These are phyloP conservation scores for Rusavskia elegans DNA, from an alignment of 495 filamentous ascomycete species.

Conservation along the genomic window DNA sequence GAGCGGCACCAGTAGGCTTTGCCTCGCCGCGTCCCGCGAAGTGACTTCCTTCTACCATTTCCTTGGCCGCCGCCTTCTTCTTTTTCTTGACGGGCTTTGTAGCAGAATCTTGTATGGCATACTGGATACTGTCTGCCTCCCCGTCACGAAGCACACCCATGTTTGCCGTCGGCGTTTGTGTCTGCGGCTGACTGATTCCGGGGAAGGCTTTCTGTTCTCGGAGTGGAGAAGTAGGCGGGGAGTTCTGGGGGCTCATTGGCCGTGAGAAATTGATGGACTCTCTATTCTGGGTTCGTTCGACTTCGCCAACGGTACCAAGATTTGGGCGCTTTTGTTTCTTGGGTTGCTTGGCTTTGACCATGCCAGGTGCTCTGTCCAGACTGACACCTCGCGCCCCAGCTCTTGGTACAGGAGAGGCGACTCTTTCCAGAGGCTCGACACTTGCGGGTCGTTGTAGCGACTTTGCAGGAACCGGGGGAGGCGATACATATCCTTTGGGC, in stretches of 20 bases:
- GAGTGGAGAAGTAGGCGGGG: constrained; percentile 18
- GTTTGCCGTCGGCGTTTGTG: background rate
- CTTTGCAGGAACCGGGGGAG: constrained; percentile 11
- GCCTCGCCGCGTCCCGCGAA: constrained; percentile 19
- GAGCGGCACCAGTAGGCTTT: constrained; percentile 22
- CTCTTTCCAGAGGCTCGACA: constrained; percentile 34
- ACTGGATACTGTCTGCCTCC: constrained; percentile 19
- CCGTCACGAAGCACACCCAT: constrained; percentile 11
- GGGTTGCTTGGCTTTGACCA: constrained; percentile 4
- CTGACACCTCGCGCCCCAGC: constrained; percentile 25
- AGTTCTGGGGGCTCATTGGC: constrained; percentile 41
- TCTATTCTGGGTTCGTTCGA: constrained; percentile 42
- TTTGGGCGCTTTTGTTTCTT: constrained; percentile 9
- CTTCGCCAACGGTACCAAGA: constrained; percentile 26
- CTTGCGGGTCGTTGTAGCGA: constrained; percentile 34
- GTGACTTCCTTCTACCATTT: constrained; percentile 27
- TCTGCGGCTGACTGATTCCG: background rate
- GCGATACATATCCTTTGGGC: constrained; percentile 31
- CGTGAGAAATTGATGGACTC: constrained; percentile 79
- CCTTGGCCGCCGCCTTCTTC: constrained; percentile 27
- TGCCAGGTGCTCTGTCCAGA: constrained; percentile 24
- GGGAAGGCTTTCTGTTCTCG: background rate
- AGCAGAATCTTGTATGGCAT: constrained; percentile 26
- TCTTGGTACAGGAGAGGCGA: constrained; percentile 30
- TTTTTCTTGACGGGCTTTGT: constrained; percentile 37